Conservation (phyloP, 106 monocot species). For the Iris macrosiphon region DNA sequence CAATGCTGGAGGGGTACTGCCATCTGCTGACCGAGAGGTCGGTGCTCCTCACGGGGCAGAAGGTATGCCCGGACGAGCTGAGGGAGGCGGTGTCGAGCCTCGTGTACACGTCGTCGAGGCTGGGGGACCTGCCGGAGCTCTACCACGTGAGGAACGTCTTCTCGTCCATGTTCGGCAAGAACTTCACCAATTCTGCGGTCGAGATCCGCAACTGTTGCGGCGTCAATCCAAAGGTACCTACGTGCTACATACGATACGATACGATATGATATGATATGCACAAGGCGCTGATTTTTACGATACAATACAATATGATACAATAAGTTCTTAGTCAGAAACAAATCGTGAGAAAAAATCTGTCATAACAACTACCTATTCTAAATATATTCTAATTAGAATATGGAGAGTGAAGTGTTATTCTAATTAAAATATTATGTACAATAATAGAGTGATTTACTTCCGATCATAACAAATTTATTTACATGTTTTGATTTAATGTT, state of each 20-base stretch:
- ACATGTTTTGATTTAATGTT: no score
- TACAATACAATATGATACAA: neutral
- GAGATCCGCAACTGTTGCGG: constrained; percentile 24
- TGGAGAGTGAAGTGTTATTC: no score
- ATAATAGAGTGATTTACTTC: no score
- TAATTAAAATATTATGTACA: no score
- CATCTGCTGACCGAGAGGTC: constrained; percentile 43
- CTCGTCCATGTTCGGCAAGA: constrained; percentile 22
- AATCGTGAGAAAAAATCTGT: no score
- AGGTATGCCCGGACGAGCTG: constrained; percentile 79
- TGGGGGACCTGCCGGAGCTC: constrained; percentile 57
- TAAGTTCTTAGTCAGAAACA: no score
- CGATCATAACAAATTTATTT: no score
- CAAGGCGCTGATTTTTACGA: neutral
- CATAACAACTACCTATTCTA: no score
- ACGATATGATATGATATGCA: no score
- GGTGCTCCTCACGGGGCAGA: constrained; percentile 43
- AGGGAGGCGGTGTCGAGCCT: constrained; percentile 57
- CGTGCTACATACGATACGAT: no score
- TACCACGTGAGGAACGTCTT: constrained; percentile 14
- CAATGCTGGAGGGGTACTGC: constrained; percentile 59
- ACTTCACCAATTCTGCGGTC: constrained; percentile 22
- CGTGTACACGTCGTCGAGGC: constrained; percentile 48
- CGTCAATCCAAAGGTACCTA: constrained; percentile 22
- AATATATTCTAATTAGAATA: no score